Evolutionary conservation across 2,329 filamentous ascomycete species (phyloP).

Genomic region (Paraphoma chrysanthemicola): DNA sequence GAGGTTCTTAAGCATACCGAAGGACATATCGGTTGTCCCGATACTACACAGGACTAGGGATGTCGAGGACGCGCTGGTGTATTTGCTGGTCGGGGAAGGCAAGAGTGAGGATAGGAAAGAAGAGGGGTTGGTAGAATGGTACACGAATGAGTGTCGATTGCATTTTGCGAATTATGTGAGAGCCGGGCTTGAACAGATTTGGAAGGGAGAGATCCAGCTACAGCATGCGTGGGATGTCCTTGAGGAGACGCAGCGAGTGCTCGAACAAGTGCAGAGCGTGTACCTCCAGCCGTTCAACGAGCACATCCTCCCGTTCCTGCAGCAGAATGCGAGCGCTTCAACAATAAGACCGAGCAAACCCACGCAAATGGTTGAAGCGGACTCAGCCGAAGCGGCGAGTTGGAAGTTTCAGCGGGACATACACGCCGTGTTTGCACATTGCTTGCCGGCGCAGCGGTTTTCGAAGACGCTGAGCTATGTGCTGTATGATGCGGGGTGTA

Average conservation of each 20-base stretch:
- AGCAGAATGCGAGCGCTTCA: conserved; percentile 26
- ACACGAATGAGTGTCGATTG: conserved; percentile 50
- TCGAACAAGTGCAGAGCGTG: conserved; percentile 45
- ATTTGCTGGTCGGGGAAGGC: conserved; percentile 44
- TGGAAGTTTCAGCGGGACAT: conserved; percentile 66
- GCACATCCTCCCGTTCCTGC: conserved; percentile 41
- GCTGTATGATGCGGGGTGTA: conserved; percentile 60
- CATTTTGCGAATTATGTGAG: conserved; percentile 50
- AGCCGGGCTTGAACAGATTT: conserved; percentile 35
- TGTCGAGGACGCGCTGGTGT: conserved; percentile 45
- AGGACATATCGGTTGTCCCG: conserved; percentile 27
- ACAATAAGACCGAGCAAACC: conserved; percentile 46
- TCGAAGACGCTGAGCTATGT: conserved; percentile 63
- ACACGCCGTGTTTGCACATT: conserved; percentile 70
- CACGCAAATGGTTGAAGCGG: conserved; percentile 38
- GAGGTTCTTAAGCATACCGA: conserved; percentile 48
- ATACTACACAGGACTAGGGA: conserved; percentile 32
- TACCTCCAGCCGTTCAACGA: conserved; percentile 48
- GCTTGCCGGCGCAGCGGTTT: conserved; percentile 60
- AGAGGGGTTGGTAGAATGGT: conserved; percentile 52
- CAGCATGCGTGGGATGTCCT: conserved; percentile 41
- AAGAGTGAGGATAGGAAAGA: conserved; percentile 36
- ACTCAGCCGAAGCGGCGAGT: conserved; percentile 24
- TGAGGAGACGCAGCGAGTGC: conserved; percentile 43
- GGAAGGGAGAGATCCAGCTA: conserved; percentile 36